Base-by-base conservation (phyloP, 768 basidiomycete species). In the Hygrophorus russula region DNA sequence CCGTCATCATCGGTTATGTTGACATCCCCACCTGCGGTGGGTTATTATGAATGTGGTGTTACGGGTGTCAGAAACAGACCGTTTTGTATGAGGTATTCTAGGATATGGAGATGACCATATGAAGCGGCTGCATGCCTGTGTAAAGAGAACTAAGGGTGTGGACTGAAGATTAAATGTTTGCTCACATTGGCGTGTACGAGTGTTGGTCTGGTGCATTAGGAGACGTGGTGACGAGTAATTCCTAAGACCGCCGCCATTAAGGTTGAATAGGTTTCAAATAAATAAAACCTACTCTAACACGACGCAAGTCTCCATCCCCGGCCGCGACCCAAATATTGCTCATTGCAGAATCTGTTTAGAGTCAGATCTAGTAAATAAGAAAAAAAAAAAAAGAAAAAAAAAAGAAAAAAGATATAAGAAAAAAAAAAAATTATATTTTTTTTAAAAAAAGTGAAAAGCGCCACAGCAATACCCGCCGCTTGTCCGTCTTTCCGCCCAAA, bases 271-370 rank as follows among this genome's bases (percentile, higher is more conserved):
- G n/a, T n/a, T 15, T 36, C 15, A 15, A 36, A 5, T 18, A 36
- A 13, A 11, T 15, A 12, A 8, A 24, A 56, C 72, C 39, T 45
- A 89, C 90, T 62, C 66, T 70, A 31, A 96, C 78, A 13, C 42
- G 33, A 18, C 36, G 11, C 28, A 93, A 60, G 64, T 96, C 85
- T 34, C 92, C 92, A 56, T 96, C 92, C 36, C 78, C 83, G 0
- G 92, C 87, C 36, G 92, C 92, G 29, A 96, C 76, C 92, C 92
- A 96, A 36, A 96, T 82, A 62, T 93, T 93, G 57, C 18, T 39
- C 41, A 29, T 42, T 5, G 35, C 24, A 20, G 37, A 19, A n/a
- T 24, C 13, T 27, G 39, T 7, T 7, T n/a, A 20, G 39, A 41
- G 24, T 41, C 39, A 20, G 39, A 18, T 37, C 12, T n/a, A n/a